Evolutionary conservation across 1,284 basidiomycete genomes (phyloP), one percentile per base, ranked within the genome.

Genomic region (Leccinum fuscescens): DNA sequence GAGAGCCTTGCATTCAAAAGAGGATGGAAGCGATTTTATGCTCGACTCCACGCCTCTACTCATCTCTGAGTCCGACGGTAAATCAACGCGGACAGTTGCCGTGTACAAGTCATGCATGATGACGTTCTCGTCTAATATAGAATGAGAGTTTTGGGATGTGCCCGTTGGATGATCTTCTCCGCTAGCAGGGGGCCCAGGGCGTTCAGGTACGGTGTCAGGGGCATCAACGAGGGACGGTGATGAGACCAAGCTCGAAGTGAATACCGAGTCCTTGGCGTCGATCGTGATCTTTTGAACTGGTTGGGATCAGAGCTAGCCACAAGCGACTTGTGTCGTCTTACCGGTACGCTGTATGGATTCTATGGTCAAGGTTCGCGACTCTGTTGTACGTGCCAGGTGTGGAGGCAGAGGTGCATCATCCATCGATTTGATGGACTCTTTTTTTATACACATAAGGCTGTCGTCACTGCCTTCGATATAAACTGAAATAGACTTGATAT

Each of bases 391-490:
- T 14, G 12, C 12, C 29, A 64, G 20, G 20, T 64, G 55, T 11
- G 7, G 0, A 1, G 53, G 53, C 9, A 64, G 11, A 6, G 33
- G 2, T 20, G 55, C 17, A 15, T 55, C 11, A 5, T 22, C 17
- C 7, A 27, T 39, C 15, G 17, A 22, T 2, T 24, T 0, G 3
- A 3, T 20, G 31, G 8, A 24, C 33, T 54, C 44, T 76, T 96
- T 98, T 22, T 80, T 80, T 49, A 98, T 78, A 57, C 81, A 81
- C 48, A 90, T 85, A 1, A 98, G 83, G 35, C 86, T 80, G 58
- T 85, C 82, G 63, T 88, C 87, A 68, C 85, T 81, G 64, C 89
- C 88, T 69, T 97, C 87, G 53, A 94, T 84, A 68, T 83, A 88
- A 29, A 95, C 82, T 68, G 85, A 87, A 59, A 98, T 84, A 68